Evolutionary conservation across 1,139 yeast genomes (phyloP), one percentile per base, ranked within the genome.

Genomic region (Nakaseomyces glabratus): DNA sequence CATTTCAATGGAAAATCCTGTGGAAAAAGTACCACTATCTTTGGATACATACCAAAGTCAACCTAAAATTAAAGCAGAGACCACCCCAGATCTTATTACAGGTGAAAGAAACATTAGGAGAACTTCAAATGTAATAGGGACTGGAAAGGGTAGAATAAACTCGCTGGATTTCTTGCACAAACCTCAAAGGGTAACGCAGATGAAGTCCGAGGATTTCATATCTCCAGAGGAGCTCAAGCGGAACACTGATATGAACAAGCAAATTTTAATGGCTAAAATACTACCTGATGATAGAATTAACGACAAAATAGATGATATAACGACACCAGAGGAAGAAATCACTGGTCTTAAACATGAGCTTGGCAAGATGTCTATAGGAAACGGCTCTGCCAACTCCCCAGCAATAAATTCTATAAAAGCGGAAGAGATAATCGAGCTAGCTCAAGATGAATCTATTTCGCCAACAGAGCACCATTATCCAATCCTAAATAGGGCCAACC

Each of bases 171-270:
- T 42, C 35, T 28, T 51, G 36, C 47, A 46, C 26, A 47, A 39
- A 31, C 57, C 57, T 4, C 49, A 47, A 29, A 37, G 54, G 14
- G 43, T 47, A 4, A 24, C 43, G 8, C 47, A 40, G 25, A 25
- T 40, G 29, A 35, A 35, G 26, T 34, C 35, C 7, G 19, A 25
- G 15, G 36, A 14, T 14, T 24, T 35, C 24, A 36, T 33, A 25
- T 35, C 42, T 6, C 46, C 46, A 11, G 47, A 47, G 14, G 48
- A 45, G 33, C 30, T 49, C 24, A 32, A 35, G 14, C 41, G 49
- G 28, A 49, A 49, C 26, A 49, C 55, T 12, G 46, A 46, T 36
- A 25, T 46, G 35, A 49, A 49, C 38, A 45, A 39, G 25, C 28
- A 38, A 16, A 17, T 45, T 13, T n/a, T n/a, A n/a, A n/a, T n/a